Base-by-base conservation (phyloP, 805 yeast species). In the Lipomyces chichibuensis region DNA sequence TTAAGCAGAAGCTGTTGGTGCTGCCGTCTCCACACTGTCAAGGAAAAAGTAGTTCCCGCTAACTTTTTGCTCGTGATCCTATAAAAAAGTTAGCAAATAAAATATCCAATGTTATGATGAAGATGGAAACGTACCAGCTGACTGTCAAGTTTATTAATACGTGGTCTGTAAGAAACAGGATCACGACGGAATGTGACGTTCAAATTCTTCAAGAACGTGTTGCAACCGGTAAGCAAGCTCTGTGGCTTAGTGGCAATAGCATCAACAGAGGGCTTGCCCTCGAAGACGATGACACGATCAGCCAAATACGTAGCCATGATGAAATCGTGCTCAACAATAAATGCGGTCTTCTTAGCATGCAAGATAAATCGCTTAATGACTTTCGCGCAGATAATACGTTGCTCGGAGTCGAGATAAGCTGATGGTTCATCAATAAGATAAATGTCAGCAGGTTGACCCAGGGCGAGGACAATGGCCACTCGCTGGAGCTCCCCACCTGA, bases 401-500 rank as follows among this genome's bases (percentile, higher is more conserved):
- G 99, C 82, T 95, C 99, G 67, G 98, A 94, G 83, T 95, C 99
- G 80, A 95, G 86, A 82, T 95, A 95, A 27, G 99, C 99, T 69
- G 98, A 92, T 59, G 99, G 99, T 82, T 95, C 99, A 80, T 95
- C 99, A 74, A 95, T 95, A 78, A 95, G 85, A 79, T 95, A 95
- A 73, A 95, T 91, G 80, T 95, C 99, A 35, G 99, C 98, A 23
- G 91, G 91, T 60, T 89, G 82, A 86, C 99, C 99, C 68, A 95
- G 84, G 4, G 98, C 88, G 78, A 95, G 85, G 49, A 92, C 96
- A 80, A 95, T 94, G 71, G 99, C 99, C 69, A 95, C 99, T 84
- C 99, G 90, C 83, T 95, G 99, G 83, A 95, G 85, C 84, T 95
- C 99, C 88, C 99, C 99, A 83, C 99, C 99, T 59, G 98, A 93